Conservation (phyloP, 768 basidiomycete genomes). For the Hericium alpestre region DNA sequence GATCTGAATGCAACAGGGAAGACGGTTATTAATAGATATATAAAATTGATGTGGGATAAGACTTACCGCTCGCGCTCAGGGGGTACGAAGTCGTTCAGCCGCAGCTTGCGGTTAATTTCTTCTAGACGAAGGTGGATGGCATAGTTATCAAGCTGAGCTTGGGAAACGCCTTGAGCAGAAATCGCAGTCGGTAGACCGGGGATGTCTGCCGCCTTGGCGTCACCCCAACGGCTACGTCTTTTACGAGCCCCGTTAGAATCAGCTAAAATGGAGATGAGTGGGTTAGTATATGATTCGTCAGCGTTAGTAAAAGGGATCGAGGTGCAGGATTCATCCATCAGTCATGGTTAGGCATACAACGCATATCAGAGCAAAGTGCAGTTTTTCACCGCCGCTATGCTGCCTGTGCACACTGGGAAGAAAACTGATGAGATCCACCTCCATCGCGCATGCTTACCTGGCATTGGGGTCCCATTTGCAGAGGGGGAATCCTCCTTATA, state of each 20-base stretch:
- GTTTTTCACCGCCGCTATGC: conserved; percentile 9
- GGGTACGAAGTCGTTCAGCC: conserved; percentile 90
- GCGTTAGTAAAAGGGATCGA: conserved; percentile 24
- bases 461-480: conserved; percentile 38
- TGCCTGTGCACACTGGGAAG: conserved; percentile 7
- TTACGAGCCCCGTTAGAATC: conserved; percentile 84
- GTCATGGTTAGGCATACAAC: conserved; percentile 1
- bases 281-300: conserved; percentile 49
- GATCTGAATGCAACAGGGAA: conserved; percentile 42
- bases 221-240: conserved; percentile 96
- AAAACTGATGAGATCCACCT: conserved; percentile 19
- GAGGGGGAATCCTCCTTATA: conserved; percentile 56
- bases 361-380: conserved; percentile 5
- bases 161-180: conserved; percentile 85
- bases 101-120: conserved; percentile 92
- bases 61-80: conserved; percentile 87
- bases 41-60: conserved; percentile 18
- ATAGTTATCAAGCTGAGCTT: conserved; percentile 94
- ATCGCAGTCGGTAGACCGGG: conserved; percentile 93
- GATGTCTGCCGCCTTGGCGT: conserved; percentile 71
- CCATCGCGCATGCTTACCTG: conserved; percentile 51
- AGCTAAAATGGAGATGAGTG: conserved; percentile 37
- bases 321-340: conserved; percentile 7
- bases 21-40: background rate
- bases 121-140: conserved; percentile 92